Evolutionary conservation across 768 basidiomycete genomes (phyloP).

Genomic region (Melanogaster broomeanus): DNA sequence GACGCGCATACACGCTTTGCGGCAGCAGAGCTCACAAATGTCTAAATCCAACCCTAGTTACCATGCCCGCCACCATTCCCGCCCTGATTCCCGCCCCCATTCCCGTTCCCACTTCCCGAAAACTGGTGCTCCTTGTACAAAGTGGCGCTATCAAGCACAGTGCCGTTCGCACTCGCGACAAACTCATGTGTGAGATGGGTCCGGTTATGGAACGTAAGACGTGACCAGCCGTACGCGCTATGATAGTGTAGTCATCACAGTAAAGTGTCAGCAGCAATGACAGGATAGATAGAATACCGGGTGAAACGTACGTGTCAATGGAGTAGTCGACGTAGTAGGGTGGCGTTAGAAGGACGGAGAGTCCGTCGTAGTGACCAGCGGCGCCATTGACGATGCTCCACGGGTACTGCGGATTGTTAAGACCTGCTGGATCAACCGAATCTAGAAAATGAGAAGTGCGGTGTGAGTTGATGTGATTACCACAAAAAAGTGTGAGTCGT

Average conservation of each 20-base stretch:
- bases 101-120: background rate
- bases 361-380: slow-evolving; percentile 29
- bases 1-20: no score
- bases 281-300: background rate
- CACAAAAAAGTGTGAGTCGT: background rate
- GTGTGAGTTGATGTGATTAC: background rate
- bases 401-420: slow-evolving; percentile 24
- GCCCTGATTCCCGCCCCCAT: no score
- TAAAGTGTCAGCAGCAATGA: background rate
- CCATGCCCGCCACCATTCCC: no score
- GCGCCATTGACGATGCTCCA: slow-evolving; percentile 32
- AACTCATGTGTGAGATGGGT: slow-evolving; percentile 32
- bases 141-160: slow-evolving; percentile 21
- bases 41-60: no score
- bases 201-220: slow-evolving; percentile 30
- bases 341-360: slow-evolving; percentile 7
- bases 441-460: slow-evolving; percentile 4
- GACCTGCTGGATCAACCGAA: slow-evolving; percentile 20
- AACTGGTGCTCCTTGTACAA: slow-evolving; percentile 26
- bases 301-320: slow-evolving; percentile 13
- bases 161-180: slow-evolving; percentile 30
- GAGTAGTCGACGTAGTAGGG: slow-evolving; percentile 10
- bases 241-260: background rate
- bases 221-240: slow-evolving; percentile 29
- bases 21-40: no score